phyloP scores from a whole-genome alignment of 2,329 filamentous ascomycete genomes.

The Sporothrix curviconia region DNA sequence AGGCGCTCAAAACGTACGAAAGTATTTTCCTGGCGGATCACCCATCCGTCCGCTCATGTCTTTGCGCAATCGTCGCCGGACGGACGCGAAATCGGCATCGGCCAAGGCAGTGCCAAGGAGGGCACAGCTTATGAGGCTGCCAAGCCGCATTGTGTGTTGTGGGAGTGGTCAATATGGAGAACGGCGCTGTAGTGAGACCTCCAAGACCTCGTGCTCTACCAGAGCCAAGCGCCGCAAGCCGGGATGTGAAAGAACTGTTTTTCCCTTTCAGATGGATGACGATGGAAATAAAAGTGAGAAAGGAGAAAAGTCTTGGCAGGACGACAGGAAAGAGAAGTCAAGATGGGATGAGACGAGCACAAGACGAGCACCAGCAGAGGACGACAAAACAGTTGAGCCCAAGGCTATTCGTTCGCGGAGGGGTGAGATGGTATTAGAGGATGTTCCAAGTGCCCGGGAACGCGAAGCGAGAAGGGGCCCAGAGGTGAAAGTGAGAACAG shows the following conservation, averaged over 20 bases:
- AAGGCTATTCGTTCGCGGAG: not conserved
- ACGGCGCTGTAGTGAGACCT: not conserved
- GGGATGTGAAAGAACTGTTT: too few species aligned
- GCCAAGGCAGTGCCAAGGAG: slow-evolving; percentile 15
- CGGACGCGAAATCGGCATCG: slow-evolving; percentile 20
- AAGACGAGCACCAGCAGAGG: not conserved
- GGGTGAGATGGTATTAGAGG: not conserved
- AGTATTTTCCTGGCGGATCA: slow-evolving; percentile 28
- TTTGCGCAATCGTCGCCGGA: slow-evolving; percentile 23
- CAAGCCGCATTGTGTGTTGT: slow-evolving; percentile 17
- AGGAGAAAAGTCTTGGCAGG: not conserved
- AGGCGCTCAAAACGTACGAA: slow-evolving; percentile 23
- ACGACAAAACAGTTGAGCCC: not conserved
- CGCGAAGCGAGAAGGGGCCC: not conserved
- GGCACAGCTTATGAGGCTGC: slow-evolving; percentile 11
- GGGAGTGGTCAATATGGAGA: not conserved
- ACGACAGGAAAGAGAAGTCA: not conserved
- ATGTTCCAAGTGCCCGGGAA: not conserved
- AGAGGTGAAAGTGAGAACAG: too few species aligned
- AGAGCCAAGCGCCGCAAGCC: too few species aligned
- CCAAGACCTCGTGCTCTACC: too few species aligned
- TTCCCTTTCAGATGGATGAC: too few species aligned
- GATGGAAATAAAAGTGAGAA: not conserved
- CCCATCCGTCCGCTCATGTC: slow-evolving; percentile 18
- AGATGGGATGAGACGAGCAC: not conserved